Evolutionary conservation across 1,284 basidiomycete species (phyloP), one percentile per base, ranked within the genome.

Genomic region (Trametes sp.): DNA sequence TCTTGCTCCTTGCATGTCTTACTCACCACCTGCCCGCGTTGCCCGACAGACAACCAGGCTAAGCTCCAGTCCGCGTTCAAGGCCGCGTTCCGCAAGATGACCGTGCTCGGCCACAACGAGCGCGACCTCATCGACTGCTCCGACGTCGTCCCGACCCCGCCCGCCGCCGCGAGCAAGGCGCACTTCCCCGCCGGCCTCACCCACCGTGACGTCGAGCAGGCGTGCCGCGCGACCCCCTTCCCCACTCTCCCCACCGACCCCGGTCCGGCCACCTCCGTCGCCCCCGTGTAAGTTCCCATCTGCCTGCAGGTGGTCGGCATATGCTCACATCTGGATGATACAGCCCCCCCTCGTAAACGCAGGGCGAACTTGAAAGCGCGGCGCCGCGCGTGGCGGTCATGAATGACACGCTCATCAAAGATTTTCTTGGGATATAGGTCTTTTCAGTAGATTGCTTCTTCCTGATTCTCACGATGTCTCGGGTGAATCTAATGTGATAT

Each of bases 81-180:
- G 35, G 63, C 56, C 4, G 70, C 68, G 13, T 71, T 72, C 70
- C 28, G 49, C 26, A 72, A 45, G 67, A n/a, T 52, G 50, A 52
- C 50, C 33, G 60, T 73, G 24, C 64, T 74, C 64, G 74, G 75
- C n/a, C 70, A 73, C 52, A 56, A 74, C 68, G 23, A 28, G 23
- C 54, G 31, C 58, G 33, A 50, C 9, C 60, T 70, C 50, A 58
- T 66, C 38, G 69, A 70, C 63, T 70, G 69, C 61, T 66, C 69
- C 19, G 69, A 70, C 26, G 61, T 70, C 52, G 61, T 61, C 31
- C 64, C 64, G 16, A 59, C 21, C 21, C 61, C 65, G 26, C 60
- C 60, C 31, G 48, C 57, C 26, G 53, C 59, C 26, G 52, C 51
- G 14, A 56, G 58, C 51, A 54, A 49, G 45, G 65, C 65, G 9